Evolutionary conservation across 2,329 filamentous ascomycete genomes (phyloP).

Genomic region (Dactylonectria estremocensis): DNA sequence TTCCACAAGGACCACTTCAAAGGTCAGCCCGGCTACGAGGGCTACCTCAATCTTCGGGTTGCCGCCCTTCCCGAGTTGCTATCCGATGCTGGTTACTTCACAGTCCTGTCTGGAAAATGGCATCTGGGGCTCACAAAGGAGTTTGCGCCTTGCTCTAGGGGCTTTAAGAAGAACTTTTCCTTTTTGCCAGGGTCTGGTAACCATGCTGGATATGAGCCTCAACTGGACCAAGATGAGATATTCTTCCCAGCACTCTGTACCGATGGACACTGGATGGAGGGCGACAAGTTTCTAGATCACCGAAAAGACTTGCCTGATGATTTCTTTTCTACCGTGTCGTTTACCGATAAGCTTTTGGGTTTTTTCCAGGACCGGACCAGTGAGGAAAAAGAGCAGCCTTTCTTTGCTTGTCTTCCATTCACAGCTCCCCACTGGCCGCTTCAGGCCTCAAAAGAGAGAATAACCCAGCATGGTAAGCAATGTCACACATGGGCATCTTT

Average conservation of each 20-base stretch:
- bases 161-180: background rate
- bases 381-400: background rate
- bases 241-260: background rate
- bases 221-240: background rate
- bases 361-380: background rate
- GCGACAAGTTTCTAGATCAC: background rate
- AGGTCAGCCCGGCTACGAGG: constrained; percentile 59
- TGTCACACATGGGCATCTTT: too few relatives aligned
- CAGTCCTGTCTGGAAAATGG: constrained; percentile 12
- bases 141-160: background rate
- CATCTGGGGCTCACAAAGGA: constrained; percentile 8
- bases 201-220: background rate
- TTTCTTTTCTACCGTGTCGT: background rate
- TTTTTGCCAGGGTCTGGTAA: background rate
- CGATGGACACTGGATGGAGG: background rate
- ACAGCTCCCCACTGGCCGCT: constrained; percentile 25
- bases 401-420: constrained; percentile 15
- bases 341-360: background rate
- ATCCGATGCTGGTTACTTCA: constrained; percentile 5
- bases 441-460: constrained; percentile 8
- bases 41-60: constrained; percentile 45
- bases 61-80: constrained; percentile 14
- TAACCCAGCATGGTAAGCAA: constrained; percentile 52
- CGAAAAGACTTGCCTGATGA: background rate
- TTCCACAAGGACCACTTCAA: constrained; percentile 23